These are phyloP conservation scores for Trametes versicolor DNA, from an alignment of 1,284 basidiomycete species.

Conservation along the genomic window DNA sequence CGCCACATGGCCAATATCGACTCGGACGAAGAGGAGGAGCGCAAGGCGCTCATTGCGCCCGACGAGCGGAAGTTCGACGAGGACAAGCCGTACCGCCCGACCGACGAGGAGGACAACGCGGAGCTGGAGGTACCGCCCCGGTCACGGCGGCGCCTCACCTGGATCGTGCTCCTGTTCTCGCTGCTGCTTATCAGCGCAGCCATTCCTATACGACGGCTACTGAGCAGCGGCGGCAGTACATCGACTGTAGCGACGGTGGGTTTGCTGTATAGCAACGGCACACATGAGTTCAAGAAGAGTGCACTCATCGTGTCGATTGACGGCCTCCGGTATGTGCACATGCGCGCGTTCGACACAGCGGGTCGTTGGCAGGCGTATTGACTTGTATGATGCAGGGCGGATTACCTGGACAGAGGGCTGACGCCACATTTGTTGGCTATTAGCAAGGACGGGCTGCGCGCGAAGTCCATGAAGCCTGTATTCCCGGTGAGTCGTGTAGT, in stretches of 20 bases:
- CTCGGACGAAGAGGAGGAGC: slow-evolving; percentile 47
- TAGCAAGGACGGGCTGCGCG: slow-evolving; percentile 82
- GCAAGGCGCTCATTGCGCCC: slow-evolving; percentile 52
- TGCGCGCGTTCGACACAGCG: neutral
- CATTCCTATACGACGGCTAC: slow-evolving; percentile 28
- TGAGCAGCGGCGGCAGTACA: slow-evolving; percentile 39
- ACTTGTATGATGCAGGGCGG: slow-evolving; percentile 60
- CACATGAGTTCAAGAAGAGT: slow-evolving; percentile 80
- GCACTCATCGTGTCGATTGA: slow-evolving; percentile 90
- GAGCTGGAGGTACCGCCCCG: slow-evolving; percentile 36
- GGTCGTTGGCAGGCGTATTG: neutral
- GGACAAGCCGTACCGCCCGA: slow-evolving; percentile 33
- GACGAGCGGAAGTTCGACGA: slow-evolving; percentile 31
- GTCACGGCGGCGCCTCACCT: slow-evolving; percentile 47
- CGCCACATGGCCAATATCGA: slow-evolving; percentile 16
- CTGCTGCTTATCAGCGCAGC: slow-evolving; percentile 40
- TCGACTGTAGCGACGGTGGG: slow-evolving; percentile 40
- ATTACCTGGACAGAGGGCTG: slow-evolving; percentile 84
- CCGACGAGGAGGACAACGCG: slow-evolving; percentile 35
- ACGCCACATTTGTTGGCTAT: slow-evolving; percentile 85
- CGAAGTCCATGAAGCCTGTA: slow-evolving; percentile 85
- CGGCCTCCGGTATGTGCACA: slow-evolving; percentile 71
- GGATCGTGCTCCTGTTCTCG: slow-evolving; percentile 54
- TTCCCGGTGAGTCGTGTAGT: slow-evolving; percentile 73
- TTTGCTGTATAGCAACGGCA: slow-evolving; percentile 71